Evolutionary conservation across 495 filamentous ascomycete species (phyloP).

Genomic region (Lepidopterella palustris): DNA sequence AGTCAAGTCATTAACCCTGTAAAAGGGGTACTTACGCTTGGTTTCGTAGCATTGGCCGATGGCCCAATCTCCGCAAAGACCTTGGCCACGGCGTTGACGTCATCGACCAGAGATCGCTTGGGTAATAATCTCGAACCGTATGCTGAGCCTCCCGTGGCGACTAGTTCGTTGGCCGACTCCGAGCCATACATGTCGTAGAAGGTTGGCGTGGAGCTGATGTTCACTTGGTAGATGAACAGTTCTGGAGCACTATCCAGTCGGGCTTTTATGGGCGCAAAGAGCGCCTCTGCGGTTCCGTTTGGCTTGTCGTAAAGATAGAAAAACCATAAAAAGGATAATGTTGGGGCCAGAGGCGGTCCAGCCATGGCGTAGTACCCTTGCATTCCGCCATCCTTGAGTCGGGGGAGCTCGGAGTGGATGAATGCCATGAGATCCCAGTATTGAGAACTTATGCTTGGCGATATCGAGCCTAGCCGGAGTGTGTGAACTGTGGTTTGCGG

Average conservation of each 20-base stretch:
- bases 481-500: conserved; percentile 5
- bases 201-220: neutral
- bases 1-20: neutral
- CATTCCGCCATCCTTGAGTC: conserved; percentile 21
- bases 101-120: conserved; percentile 8
- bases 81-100: conserved; percentile 8
- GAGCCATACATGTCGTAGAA: conserved; percentile 6
- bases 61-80: conserved; percentile 13
- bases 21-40: conserved; percentile 12
- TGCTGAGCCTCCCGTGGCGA: conserved; percentile 13
- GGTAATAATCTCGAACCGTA: conserved; percentile 20
- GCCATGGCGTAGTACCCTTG: conserved; percentile 25
- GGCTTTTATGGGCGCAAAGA: conserved; percentile 13
- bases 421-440: conserved; percentile 22
- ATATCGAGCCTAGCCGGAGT: conserved; percentile 2
- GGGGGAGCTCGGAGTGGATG: conserved; percentile 15
- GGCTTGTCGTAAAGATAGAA: conserved; percentile 23
- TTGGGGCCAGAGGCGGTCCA: conserved; percentile 12
- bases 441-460: conserved; percentile 5
- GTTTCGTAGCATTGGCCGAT: neutral
- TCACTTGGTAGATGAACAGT: conserved; percentile 7
- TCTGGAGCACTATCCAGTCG: neutral
- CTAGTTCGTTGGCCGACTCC: conserved; percentile 2
- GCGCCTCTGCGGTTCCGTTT: conserved; percentile 11
- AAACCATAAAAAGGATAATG: conserved; percentile 5